Evolutionary conservation across 495 filamentous ascomycete species (phyloP), one percentile per base, ranked within the genome.

Genomic region (Aspergillus ostianus): DNA sequence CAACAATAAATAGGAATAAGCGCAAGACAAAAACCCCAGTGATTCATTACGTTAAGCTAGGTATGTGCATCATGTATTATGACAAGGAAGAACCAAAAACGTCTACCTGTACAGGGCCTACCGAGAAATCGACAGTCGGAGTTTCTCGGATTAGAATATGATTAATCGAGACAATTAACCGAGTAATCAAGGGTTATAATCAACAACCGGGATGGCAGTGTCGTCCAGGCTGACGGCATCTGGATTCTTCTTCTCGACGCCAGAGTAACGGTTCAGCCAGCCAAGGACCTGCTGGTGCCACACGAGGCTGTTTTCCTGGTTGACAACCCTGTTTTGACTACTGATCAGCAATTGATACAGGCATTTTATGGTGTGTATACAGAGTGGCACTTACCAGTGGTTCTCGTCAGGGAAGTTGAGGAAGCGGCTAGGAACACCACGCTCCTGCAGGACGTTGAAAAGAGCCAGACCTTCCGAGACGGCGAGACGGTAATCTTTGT

Each of bases 351-450:
- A 44, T 51, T 20, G 36, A 18, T 27, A 10, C 26, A 17, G 50
- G 27, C 5, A 52, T n/a, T n/a, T n/a, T n/a, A 29, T 3, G 51
- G n/a, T 13, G 8, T 9, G 21, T 18, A 27, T n/a, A 46, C 12
- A 54, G 27, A 18, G 17, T 13, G 12, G 8, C 23, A 60, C 70
- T 59, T 62, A 73, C 74, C 73, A 76, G 50, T 84, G 81, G n/a
- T 75, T 70, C 65, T 85, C 82, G 63, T 83, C 76, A 0, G 77
- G 76, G 64, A 85, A 85, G 56, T 76, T 80, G 50, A 86, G 59
- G 59, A 83, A 75, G 0, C 73, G 67, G 67, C 89, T 93, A 21
- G 87, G 86, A 1, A 82, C 72, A 18, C 78, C 79, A 5, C 71
- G 70, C 41, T 73, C 69, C 58, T 82, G 79, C 29, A 81, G 64